Evolutionary conservation across 2,329 filamentous ascomycete genomes (phyloP).

Genomic region (Pseudonectria foliicola): DNA sequence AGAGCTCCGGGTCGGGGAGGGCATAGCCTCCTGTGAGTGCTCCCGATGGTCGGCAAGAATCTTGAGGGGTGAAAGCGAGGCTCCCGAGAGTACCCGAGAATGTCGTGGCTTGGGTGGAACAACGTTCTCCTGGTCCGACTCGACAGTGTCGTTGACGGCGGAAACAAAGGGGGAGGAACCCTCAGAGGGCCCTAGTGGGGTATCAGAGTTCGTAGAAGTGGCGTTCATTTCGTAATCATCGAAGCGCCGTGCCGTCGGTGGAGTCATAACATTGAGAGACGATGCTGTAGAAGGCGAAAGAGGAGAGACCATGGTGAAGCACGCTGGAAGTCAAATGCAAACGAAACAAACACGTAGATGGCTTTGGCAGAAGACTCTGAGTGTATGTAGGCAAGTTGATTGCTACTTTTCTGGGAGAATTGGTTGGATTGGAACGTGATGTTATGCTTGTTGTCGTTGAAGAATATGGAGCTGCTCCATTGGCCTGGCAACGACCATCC

Average conservation of each 20-base stretch:
- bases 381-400: constrained; percentile 2
- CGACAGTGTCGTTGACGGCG: constrained; percentile 24
- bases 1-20: constrained; percentile 33
- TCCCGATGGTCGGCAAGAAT: constrained; percentile 37
- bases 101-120: constrained; percentile 42
- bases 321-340: constrained; percentile 12
- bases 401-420: constrained; percentile 5
- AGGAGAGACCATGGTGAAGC: constrained; percentile 20
- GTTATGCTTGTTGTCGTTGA: constrained; percentile 5
- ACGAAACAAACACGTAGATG: constrained; percentile 5
- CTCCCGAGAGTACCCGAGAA: constrained; percentile 50
- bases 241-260: constrained; percentile 13
- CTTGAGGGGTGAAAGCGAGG: constrained; percentile 51
- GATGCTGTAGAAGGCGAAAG: constrained; percentile 19
- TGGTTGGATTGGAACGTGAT: constrained; percentile 10
- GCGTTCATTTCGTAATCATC: constrained; percentile 18
- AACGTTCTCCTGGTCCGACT: constrained; percentile 38
- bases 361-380: constrained; percentile 3
- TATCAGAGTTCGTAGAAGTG: constrained; percentile 10
- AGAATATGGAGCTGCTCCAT: constrained; percentile 12
- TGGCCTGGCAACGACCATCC: constrained; percentile 12
- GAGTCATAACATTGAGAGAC: constrained; percentile 20
- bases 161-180: constrained; percentile 23
- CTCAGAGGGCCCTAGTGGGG: constrained; percentile 7
- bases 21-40: constrained; percentile 12